Base-by-base conservation (phyloP, 2,329 filamentous ascomycete genomes). In the Juglanconis juglandina region DNA sequence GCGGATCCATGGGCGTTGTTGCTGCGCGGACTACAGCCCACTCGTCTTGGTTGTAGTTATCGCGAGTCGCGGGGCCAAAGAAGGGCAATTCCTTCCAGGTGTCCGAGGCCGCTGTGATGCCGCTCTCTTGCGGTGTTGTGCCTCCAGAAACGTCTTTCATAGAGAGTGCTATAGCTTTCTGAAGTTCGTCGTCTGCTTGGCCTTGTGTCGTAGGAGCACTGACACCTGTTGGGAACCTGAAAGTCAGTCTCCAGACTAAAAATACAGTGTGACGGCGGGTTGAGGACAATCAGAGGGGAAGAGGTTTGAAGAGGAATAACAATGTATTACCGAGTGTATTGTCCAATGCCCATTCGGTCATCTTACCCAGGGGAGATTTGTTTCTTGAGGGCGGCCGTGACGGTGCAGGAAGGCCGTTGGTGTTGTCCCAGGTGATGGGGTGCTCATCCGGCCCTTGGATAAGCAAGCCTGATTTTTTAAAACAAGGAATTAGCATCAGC, bases 331-430 rank as follows among this genome's bases (percentile, higher is more conserved):
- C 77, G 64, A 77, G 70, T 64, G 73, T 70, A 56, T 77, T 73
- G 56, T 72, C 71, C 33, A 75, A 71, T 59, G 75, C 75, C 74
- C 80, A 79, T 56, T 84, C 79, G 65, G 79, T 73, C 63, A 82
- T 73, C 66, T 74, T 81, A 69, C 79, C 76, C 61, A 86, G 69
- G 8, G 85, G 84, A 39, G 85, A 87, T 67, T 77, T 78, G 64
- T 80, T 80, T 70, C 85, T 76, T 30, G 86, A 88, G 1, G 86
- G 86, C n/a, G 86, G 86, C 59, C 85, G 78, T 17, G 86, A 87
- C 0, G 83, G 82, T 5, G 81, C 80, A 34, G 74, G 75, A 60
- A 79, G 78, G 50, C 70, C 30, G 39, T 42, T 37, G 34, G 9
- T 37, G 32, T 54, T 49, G 30, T 39, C 51, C 61, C 61, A 63